These are phyloP conservation scores for Histomonas meleagridis DNA, from an alignment of 208 protist genomes.

Conservation along the genomic window DNA sequence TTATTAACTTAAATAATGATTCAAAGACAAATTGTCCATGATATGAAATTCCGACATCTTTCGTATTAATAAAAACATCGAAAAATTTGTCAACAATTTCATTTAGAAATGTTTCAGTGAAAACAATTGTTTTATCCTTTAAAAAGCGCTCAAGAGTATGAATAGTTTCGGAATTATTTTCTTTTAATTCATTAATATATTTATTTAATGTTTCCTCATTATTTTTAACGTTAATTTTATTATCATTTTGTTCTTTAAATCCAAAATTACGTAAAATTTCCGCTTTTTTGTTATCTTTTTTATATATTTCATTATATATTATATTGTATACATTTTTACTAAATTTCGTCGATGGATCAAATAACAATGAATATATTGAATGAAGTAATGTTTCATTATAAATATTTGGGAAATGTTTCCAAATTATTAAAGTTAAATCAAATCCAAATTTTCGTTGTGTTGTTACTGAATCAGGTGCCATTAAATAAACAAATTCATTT, in stretches of 20 bases:
- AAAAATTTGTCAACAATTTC: not conserved
- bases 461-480: slow-evolving; percentile 4
- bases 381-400: not conserved
- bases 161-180: not conserved
- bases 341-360: not conserved
- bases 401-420: not conserved
- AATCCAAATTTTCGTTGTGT: not conserved
- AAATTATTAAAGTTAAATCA: not conserved
- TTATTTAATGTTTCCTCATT: too few relatives aligned
- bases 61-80: not conserved
- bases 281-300: not conserved
- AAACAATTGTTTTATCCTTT: too few relatives aligned
- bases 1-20: too few relatives aligned
- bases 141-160: not conserved
- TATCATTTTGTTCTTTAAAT: too few relatives aligned
- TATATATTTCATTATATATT: not conserved
- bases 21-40: not conserved
- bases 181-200: too few relatives aligned
- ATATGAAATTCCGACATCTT: not conserved
- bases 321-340: too few relatives aligned
- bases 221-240: too few relatives aligned
- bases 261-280: not conserved
- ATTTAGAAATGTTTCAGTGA: not conserved
- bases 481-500: not conserved
- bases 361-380: not conserved